Conservation (phyloP, 441 rosid genomes). For the Arabidopsis hybrid region DNA sequence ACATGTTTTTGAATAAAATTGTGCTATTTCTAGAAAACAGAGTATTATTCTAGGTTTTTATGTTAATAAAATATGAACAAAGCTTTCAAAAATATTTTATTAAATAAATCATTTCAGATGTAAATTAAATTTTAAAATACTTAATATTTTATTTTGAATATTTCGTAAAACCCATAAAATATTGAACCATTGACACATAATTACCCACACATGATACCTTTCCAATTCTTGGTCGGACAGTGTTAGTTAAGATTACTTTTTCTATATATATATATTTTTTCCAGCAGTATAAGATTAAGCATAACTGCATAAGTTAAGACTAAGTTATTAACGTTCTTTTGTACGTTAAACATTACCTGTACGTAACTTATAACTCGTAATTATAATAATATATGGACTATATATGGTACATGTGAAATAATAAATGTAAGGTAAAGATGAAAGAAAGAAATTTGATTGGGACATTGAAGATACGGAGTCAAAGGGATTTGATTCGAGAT, state of each 20-base stretch:
- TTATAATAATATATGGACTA: not conserved
- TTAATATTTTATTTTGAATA: not conserved
- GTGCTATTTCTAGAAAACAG: no score
- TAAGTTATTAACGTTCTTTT: not conserved
- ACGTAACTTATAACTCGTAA: slow-evolving; percentile 37
- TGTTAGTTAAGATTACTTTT: not conserved
- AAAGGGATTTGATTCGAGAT: slow-evolving; percentile 43
- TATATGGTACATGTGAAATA: slow-evolving; percentile 13
- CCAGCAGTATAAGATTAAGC: not conserved
- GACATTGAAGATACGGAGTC: slow-evolving; percentile 42
- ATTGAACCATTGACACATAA: slow-evolving; percentile 9
- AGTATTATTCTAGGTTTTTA: not conserved
- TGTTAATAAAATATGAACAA: not conserved
- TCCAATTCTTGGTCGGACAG: not conserved
- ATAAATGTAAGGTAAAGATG: slow-evolving; percentile 5
- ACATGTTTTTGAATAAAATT: not conserved
- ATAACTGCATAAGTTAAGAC: no score
- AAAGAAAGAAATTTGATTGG: slow-evolving; percentile 36
- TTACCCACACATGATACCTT: not conserved
- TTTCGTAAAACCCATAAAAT: not conserved
- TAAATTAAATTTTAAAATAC: not conserved
- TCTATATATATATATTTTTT: not conserved
- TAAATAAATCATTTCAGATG: not conserved
- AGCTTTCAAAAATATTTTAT: not conserved
- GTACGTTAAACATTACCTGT: slow-evolving; percentile 41